Evolutionary conservation across 345 rosid species (phyloP).

Genomic region (Eucalyptus cloeziana): DNA sequence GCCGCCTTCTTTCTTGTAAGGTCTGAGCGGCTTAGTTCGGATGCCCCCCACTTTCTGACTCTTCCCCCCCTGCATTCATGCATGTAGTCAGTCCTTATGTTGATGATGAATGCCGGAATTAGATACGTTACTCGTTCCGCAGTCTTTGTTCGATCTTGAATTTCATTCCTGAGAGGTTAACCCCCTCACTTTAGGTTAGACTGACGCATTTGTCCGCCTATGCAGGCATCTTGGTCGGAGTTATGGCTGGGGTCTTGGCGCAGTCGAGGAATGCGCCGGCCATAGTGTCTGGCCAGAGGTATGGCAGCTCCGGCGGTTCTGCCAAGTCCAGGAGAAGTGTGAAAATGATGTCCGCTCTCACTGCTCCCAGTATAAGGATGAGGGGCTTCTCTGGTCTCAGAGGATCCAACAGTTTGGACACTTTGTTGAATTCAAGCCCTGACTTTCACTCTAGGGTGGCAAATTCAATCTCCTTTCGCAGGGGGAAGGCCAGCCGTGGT

Average conservation of each 20-base stretch:
- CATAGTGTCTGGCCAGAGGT: slow-evolving; percentile 18
- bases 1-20: not conserved
- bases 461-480: slow-evolving; percentile 16
- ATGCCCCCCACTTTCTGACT: not conserved
- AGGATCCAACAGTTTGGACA: slow-evolving; percentile 33
- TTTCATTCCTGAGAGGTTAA: not conserved
- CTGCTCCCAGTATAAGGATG: slow-evolving; percentile 23
- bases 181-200: not conserved
- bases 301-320: slow-evolving; percentile 25
- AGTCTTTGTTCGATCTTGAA: not conserved
- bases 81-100: not conserved
- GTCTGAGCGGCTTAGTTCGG: not conserved
- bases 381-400: slow-evolving; percentile 49
- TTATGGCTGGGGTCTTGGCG: slow-evolving; percentile 66
- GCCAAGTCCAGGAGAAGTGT: slow-evolving; percentile 26
- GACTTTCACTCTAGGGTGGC: slow-evolving; percentile 40
- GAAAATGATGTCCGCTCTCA: slow-evolving; percentile 32
- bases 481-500: slow-evolving; percentile 32
- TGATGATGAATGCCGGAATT: not conserved
- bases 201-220: not conserved
- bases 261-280: slow-evolving; percentile 34
- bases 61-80: not conserved
- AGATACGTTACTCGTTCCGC: not conserved
- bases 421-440: slow-evolving; percentile 10
- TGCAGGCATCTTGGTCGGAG: not conserved